phyloP scores from a whole-genome alignment of 148 eudicot genomes.

The Silene uniflora region DNA sequence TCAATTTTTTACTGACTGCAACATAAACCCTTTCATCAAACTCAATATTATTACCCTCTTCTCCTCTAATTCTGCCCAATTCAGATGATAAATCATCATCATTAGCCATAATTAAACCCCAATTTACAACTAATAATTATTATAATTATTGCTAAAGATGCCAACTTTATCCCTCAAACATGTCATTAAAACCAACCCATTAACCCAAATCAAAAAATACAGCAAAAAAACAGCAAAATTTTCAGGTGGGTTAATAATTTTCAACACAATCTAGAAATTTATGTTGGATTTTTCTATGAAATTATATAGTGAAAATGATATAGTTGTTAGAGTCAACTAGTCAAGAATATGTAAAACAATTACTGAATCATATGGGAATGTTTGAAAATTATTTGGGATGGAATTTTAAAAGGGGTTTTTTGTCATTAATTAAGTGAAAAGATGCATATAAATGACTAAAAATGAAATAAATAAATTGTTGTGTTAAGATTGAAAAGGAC shows the following conservation, averaged over 20 bases:
- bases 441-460: background rate
- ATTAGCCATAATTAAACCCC: background rate
- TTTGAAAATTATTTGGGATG: background rate
- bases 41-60: background rate
- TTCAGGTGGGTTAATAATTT: background rate
- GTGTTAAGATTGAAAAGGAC: background rate
- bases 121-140: background rate
- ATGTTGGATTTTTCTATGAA: background rate
- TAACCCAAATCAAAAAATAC: background rate
- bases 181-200: constrained; percentile 4
- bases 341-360: background rate
- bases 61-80: constrained; percentile 7
- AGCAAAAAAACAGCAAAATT: constrained; percentile 7
- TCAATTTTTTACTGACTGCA: constrained; percentile 38
- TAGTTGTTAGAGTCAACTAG: background rate
- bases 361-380: background rate
- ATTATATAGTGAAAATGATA: constrained; percentile 1
- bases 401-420: constrained; percentile 11
- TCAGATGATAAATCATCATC: background rate
- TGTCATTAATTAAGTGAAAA: constrained; percentile 2
- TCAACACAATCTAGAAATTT: background rate
- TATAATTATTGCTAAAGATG: background rate
- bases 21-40: constrained; percentile 34
- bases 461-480: too few species aligned
- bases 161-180: background rate